These are phyloP conservation scores for Penicillium palitans DNA, from an alignment of 2,329 filamentous ascomycete genomes.

Conservation along the genomic window DNA sequence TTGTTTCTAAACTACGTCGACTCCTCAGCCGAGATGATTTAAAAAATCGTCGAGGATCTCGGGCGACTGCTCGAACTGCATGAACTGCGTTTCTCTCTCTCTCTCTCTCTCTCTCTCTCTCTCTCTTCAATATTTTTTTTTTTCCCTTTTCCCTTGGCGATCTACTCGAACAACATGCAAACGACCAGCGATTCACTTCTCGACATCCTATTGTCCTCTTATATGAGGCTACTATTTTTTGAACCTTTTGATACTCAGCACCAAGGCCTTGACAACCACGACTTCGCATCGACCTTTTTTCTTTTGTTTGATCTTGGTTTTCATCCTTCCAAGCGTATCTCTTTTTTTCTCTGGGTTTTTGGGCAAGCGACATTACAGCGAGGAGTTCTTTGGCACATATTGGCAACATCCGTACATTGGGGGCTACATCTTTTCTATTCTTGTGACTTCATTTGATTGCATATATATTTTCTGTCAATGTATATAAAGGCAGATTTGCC, in stretches of 20 bases:
- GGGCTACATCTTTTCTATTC: not conserved
- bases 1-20: constrained; percentile 36
- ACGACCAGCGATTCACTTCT: not conserved
- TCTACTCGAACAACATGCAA: not conserved
- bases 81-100: constrained; percentile 8
- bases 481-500: not conserved
- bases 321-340: not conserved
- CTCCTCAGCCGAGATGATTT: constrained; percentile 37
- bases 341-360: not conserved
- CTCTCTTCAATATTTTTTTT: not conserved
- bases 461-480: not conserved
- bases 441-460: not conserved
- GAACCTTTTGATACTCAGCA: not conserved
- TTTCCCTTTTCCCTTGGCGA: not conserved
- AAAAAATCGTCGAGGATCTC: constrained; percentile 24
- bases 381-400: constrained; percentile 7
- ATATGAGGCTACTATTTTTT: not conserved
- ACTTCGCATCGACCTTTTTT: not conserved
- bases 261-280: not conserved
- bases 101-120: not conserved
- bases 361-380: constrained; percentile 2
- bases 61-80: constrained; percentile 14
- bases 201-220: not conserved
- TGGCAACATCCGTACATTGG: not conserved
- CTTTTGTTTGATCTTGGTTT: constrained; percentile 5